These are phyloP conservation scores for Colletotrichum noveboracense DNA, from an alignment of 2,329 filamentous ascomycete genomes.

Conservation along the genomic window DNA sequence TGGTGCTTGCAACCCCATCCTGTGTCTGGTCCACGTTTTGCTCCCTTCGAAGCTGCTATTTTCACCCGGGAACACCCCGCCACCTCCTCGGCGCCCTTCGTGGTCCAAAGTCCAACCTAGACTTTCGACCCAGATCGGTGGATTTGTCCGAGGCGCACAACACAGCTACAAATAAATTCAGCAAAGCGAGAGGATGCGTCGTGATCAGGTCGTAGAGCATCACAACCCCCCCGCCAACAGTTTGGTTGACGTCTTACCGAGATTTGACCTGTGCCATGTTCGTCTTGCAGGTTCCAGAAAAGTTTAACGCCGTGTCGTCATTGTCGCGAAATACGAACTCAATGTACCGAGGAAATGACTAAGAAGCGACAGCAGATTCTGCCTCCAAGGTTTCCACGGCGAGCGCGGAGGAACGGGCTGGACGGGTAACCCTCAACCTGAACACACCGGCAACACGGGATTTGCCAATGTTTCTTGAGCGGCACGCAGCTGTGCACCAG, in stretches of 20 bases:
- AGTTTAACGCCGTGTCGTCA: neutral
- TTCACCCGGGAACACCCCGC: neutral
- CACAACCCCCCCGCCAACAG: neutral
- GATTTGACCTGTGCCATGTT: neutral
- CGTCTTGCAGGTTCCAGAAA: neutral
- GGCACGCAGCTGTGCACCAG: conserved; percentile 8
- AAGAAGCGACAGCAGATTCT: neutral
- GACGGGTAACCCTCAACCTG: neutral
- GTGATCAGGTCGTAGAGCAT: neutral
- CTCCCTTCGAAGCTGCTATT: neutral
- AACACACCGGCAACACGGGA: neutral
- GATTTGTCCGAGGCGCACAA: neutral
- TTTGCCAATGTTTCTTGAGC: conserved; percentile 2
- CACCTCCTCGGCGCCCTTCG: neutral
- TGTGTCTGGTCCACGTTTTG: neutral
- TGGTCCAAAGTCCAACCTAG: neutral
- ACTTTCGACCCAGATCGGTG: neutral
- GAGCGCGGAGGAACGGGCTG: neutral
- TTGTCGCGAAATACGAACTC: neutral
- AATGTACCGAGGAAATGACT: neutral
- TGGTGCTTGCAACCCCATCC: neutral
- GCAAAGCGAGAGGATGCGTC: neutral
- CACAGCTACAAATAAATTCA: neutral
- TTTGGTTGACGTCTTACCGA: neutral
- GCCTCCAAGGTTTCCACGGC: neutral